Base-by-base conservation (phyloP, 1,139 yeast genomes). In the Williopsis jadinii region DNA sequence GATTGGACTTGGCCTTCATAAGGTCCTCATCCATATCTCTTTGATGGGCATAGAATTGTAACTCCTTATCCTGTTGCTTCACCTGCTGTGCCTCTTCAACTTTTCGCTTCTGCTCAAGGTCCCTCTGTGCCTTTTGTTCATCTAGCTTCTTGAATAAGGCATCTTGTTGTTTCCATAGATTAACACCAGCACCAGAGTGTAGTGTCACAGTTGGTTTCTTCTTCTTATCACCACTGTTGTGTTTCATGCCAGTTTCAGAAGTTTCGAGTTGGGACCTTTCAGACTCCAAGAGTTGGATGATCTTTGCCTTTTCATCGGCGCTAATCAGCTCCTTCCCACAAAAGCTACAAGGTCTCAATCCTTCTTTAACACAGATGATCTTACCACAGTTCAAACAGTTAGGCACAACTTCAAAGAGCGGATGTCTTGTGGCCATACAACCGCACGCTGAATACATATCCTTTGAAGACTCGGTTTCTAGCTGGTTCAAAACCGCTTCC, bases 371-470 rank as follows among this genome's bases (percentile, higher is more conserved):
- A 64, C 99, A 94, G 3, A 92, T 84, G 32, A 94, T 86, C 58
- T 88, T 87, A 10, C 99, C 99, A 62, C 99, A 94, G 44, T 83
- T 80, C 35, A 92, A 64, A 55, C 99, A 94, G 59, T 94, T 94
- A 0, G 98, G 98, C 1, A 95, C 92, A 44, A 85, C 73, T 44
- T 85, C 94, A 51, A 87, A 84, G 34, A 94, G 65, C 2, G 97
- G 95, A 57, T 94, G 98, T 44, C 84, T 68, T 2, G 84, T 77
- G 1, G 85, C 92, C 75, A 80, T 81, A 56, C 99, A 94, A 49
- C 82, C 75, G 57, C 99, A 94, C 2, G 51, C 54, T 30, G 53
- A 43, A 1, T 67, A 47, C 33, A 51, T 49, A 12, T 49, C 48
- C 9, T 53, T 55, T 3, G 58, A 51, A 15, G 55, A 55, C 3